Conservation (phyloP, 176 grass and related monocot genomes). For the Cocos nucifera region DNA sequence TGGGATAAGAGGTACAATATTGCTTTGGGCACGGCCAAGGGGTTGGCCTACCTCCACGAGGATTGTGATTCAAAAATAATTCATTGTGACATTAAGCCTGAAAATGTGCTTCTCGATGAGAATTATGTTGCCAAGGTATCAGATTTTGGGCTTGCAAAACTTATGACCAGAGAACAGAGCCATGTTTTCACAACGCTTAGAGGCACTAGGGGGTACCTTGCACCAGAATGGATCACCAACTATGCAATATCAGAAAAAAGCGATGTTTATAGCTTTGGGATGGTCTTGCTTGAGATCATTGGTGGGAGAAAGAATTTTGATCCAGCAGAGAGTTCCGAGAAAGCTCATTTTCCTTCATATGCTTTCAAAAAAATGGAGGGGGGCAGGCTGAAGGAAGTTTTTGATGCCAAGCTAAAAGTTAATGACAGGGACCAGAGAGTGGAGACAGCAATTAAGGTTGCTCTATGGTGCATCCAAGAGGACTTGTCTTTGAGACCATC, state of each 20-base stretch:
- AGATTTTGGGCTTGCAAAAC: slow-evolving; percentile 94
- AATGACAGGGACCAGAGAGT: slow-evolving; percentile 50
- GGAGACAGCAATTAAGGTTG: slow-evolving; percentile 58
- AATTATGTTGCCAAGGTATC: slow-evolving; percentile 83
- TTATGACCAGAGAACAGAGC: slow-evolving; percentile 98
- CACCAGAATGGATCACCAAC: slow-evolving; percentile 89
- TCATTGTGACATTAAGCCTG: slow-evolving; percentile 96
- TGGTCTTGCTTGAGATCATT: slow-evolving; percentile 91
- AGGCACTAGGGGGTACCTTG: slow-evolving; percentile 81
- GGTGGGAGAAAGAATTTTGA: slow-evolving; percentile 84
- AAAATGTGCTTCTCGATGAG: slow-evolving; percentile 87
- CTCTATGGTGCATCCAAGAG: slow-evolving; percentile 95
- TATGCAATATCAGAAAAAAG: slow-evolving; percentile 92
- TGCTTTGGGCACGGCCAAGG: slow-evolving; percentile 79
- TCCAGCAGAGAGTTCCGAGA: slow-evolving; percentile 54
- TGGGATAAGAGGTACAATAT: slow-evolving; percentile 80
- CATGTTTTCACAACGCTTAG: slow-evolving; percentile 87
- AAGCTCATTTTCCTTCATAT: slow-evolving; percentile 75
- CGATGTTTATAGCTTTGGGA: slow-evolving; percentile 90
- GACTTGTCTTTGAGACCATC: slow-evolving; percentile 64
- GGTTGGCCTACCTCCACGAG: slow-evolving; percentile 78
- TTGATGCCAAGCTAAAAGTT: slow-evolving; percentile 42
- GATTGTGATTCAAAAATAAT: slow-evolving; percentile 90
- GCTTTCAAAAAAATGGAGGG: slow-evolving; percentile 82
- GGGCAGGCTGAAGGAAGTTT: slow-evolving; percentile 44